A percentile compares a stretch with the other conserved stretches of the same genome.
These are phyloP conservation scores for Saccharomyces hybrid DNA, from an alignment of 1,139 yeast genomes.

Conservation along the genomic window DNA sequence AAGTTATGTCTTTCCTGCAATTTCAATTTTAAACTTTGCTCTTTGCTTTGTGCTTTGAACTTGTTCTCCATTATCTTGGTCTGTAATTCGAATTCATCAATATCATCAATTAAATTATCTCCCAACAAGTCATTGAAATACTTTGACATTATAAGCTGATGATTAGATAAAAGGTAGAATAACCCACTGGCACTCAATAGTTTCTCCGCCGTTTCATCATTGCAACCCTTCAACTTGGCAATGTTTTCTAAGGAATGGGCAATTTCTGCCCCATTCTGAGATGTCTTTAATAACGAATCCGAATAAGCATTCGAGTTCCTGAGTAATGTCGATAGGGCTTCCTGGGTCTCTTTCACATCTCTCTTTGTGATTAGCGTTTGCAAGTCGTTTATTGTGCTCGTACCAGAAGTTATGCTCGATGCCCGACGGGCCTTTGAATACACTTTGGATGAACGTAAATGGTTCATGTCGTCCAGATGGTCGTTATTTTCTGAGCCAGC, in stretches of 20 bases:
- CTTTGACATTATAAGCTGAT: conserved; percentile 61
- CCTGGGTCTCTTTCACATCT: conserved; percentile 46
- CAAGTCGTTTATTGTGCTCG: conserved; percentile 37
- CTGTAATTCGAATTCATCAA: conserved; percentile 37
- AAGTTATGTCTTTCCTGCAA: conserved; percentile 50
- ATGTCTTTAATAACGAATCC: conserved; percentile 41
- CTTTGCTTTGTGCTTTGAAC: conserved; percentile 48
- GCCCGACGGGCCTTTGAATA: conserved; percentile 11
- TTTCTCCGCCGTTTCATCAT: conserved; percentile 51
- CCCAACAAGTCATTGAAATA: conserved; percentile 47
- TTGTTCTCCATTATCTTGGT: conserved; percentile 40
- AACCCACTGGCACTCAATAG: conserved; percentile 68
- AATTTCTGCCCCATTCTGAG: conserved; percentile 62
- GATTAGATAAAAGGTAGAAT: conserved; percentile 70
- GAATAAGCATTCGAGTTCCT: conserved; percentile 47
- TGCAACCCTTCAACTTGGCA: conserved; percentile 63
- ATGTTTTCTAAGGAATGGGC: conserved; percentile 65
- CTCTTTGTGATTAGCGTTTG: conserved; percentile 51
- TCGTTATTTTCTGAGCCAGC: conserved; percentile 4
- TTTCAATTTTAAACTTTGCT: conserved; percentile 44
- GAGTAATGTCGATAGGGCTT: conserved; percentile 42
- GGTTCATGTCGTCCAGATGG: conserved; percentile 2
- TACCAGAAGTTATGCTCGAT: conserved; percentile 24
- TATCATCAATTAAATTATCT: conserved; percentile 43
- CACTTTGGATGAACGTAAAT: conserved; percentile 2